A percentile compares a stretch with the other conserved stretches of the same genome.
These are phyloP conservation scores for Croton laevigatus DNA, from an alignment of 441 rosid genomes.

Conservation along the genomic window DNA sequence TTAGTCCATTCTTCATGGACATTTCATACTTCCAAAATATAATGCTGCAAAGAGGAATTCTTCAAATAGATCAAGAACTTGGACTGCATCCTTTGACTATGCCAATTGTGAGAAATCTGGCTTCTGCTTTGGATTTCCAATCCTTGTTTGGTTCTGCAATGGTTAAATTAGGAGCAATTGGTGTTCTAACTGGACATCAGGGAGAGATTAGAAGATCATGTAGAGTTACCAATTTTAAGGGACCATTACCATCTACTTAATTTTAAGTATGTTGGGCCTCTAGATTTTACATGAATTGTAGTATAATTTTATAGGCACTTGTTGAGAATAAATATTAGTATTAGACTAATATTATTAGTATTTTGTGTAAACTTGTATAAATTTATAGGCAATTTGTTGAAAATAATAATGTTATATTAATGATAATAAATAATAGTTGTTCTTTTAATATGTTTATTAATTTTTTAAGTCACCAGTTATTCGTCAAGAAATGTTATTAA, in stretches of 20 bases:
- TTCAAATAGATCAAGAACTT: constrained; percentile 39
- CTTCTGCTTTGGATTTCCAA: constrained; percentile 31
- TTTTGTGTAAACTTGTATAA: too few species aligned
- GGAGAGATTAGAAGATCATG: constrained; percentile 57
- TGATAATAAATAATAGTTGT: too few species aligned
- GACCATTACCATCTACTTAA: background rate
- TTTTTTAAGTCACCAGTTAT: too few species aligned
- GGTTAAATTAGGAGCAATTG: constrained; percentile 49
- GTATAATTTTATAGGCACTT: background rate
- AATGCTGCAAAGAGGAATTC: constrained; percentile 36
- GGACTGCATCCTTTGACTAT: constrained; percentile 29
- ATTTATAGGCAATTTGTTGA: too few species aligned
- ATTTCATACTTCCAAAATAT: constrained; percentile 38
- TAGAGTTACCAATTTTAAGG: constrained; percentile 17
- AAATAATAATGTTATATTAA: too few species aligned
- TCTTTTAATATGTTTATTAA: too few species aligned
- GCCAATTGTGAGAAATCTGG: constrained; percentile 28
- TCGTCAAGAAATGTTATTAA: too few species aligned
- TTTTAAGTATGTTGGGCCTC: background rate
- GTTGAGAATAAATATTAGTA: background rate
- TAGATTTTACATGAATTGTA: background rate
- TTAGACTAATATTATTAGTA: too few species aligned
- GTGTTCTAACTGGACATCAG: constrained; percentile 36
- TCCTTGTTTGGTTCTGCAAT: constrained; percentile 41
- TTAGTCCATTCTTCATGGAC: constrained; percentile 30